phyloP scores from a whole-genome alignment of 257 asterid species.

The Craterostigma plantagineum region DNA sequence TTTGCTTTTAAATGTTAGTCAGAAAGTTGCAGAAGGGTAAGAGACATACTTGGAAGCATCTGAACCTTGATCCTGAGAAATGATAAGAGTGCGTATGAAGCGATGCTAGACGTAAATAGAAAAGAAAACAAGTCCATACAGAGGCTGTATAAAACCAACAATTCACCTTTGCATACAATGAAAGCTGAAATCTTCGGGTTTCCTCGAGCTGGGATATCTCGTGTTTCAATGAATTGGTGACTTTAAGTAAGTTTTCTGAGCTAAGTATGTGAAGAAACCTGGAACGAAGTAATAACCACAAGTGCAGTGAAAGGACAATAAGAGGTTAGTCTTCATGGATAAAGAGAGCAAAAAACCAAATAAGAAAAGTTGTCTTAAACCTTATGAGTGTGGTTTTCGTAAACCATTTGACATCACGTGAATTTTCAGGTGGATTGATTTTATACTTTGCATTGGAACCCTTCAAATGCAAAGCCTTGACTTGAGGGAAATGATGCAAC shows the following conservation, averaged over 20 bases:
- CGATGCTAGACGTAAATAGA: background rate
- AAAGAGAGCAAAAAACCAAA: slow-evolving; percentile 4
- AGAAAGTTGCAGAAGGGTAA: slow-evolving; percentile 2
- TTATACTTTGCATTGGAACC: slow-evolving; percentile 40
- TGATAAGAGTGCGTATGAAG: background rate
- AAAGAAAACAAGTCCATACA: background rate
- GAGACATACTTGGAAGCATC: slow-evolving; percentile 72
- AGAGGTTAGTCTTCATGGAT: slow-evolving; percentile 3
- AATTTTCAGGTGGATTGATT: slow-evolving; percentile 30
- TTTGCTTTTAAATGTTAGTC: background rate
- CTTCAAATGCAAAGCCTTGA: slow-evolving; percentile 32
- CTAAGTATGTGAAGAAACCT: slow-evolving; percentile 65
- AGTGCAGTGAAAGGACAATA: slow-evolving; percentile 8
- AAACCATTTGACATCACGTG: slow-evolving; percentile 45
- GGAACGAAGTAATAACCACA: slow-evolving; percentile 10
- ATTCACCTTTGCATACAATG: slow-evolving; percentile 57
- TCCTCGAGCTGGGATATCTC: slow-evolving; percentile 93
- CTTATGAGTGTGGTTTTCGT: slow-evolving; percentile 57
- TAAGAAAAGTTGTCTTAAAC: slow-evolving; percentile 20
- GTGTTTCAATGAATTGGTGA: slow-evolving; percentile 28
- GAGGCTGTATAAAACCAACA: slow-evolving; percentile 3
- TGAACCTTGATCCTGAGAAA: slow-evolving; percentile 42
- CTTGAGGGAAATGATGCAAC: slow-evolving; percentile 39
- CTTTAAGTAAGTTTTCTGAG: slow-evolving; percentile 31
- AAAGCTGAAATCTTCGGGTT: slow-evolving; percentile 59